A percentile compares a stretch with the other conserved stretches of the same genome.
These are phyloP conservation scores for Simplicillium aogashimaense DNA, from an alignment of 2,329 filamentous ascomycete genomes.

Conservation along the genomic window DNA sequence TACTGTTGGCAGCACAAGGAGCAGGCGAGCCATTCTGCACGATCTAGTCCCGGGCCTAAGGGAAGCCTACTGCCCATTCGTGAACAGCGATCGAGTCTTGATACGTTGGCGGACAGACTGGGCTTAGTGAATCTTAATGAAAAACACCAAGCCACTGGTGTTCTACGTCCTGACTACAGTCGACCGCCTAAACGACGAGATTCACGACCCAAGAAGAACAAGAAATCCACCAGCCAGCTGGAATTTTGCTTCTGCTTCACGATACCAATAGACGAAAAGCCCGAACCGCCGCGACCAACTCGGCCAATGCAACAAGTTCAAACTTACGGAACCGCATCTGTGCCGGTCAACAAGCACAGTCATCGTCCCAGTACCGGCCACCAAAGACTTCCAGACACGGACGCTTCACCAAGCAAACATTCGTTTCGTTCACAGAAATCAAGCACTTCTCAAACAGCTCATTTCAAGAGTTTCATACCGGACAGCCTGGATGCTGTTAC, in stretches of 20 bases:
- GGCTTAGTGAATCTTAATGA: slow-evolving; percentile 60
- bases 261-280: slow-evolving; percentile 33
- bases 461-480: slow-evolving; percentile 51
- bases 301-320: slow-evolving; percentile 29
- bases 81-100: slow-evolving; percentile 65
- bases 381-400: slow-evolving; percentile 8
- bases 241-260: slow-evolving; percentile 44
- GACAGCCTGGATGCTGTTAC: slow-evolving; percentile 54
- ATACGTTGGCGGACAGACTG: slow-evolving; percentile 73
- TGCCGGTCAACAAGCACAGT: slow-evolving; percentile 10
- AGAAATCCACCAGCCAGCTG: slow-evolving; percentile 20
- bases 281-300: slow-evolving; percentile 31
- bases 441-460: slow-evolving; percentile 18
- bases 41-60: slow-evolving; percentile 33
- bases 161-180: neutral
- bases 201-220: slow-evolving; percentile 14
- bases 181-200: neutral
- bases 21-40: slow-evolving; percentile 51
- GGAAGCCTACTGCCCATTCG: slow-evolving; percentile 40
- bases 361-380: slow-evolving; percentile 9
- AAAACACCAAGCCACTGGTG: slow-evolving; percentile 17
- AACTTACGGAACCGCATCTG: slow-evolving; percentile 7
- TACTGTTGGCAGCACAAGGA: slow-evolving; percentile 97
- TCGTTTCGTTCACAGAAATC: slow-evolving; percentile 20
- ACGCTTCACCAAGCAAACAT: slow-evolving; percentile 18